phyloP scores from a whole-genome alignment of 345 rosid species.

The Arabis alpina region DNA sequence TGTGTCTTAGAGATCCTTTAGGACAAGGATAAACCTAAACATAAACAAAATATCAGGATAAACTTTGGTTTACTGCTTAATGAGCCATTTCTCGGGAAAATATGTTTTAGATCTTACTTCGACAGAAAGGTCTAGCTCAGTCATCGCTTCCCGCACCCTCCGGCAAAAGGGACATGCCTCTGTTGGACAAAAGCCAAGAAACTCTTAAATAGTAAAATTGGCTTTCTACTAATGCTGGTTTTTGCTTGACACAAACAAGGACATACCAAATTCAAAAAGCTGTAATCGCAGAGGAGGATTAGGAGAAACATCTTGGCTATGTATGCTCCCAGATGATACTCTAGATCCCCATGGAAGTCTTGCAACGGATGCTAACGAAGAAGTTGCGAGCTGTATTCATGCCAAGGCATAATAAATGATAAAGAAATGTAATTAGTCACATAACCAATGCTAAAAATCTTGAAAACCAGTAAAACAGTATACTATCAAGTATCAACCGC shows the following conservation, averaged over 20 bases:
- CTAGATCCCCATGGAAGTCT: slow-evolving; percentile 84
- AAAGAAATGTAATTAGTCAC: neutral
- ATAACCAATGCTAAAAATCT: neutral
- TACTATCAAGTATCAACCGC: neutral
- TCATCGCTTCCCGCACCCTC: slow-evolving; percentile 82
- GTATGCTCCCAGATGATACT: slow-evolving; percentile 41
- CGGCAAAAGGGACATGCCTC: slow-evolving; percentile 93
- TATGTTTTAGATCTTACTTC: slow-evolving; percentile 51
- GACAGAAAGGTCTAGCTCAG: slow-evolving; percentile 81
- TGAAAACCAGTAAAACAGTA: neutral
- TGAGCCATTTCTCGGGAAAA: neutral
- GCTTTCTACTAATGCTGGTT: neutral
- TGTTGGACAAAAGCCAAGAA: slow-evolving; percentile 43
- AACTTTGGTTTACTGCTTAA: slow-evolving; percentile 9
- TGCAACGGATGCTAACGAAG: slow-evolving; percentile 66
- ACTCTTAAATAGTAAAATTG: neutral
- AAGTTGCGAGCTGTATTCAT: slow-evolving; percentile 61
- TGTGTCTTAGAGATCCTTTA: slow-evolving; percentile 76
- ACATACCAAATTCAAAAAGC: slow-evolving; percentile 78
- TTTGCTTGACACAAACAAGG: neutral
- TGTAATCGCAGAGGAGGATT: slow-evolving; percentile 59
- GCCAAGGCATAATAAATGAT: slow-evolving; percentile 4
- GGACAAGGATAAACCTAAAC: slow-evolving; percentile 86
- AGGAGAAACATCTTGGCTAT: slow-evolving; percentile 38
- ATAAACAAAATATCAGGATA: slow-evolving; percentile 27